Evolutionary conservation across 208 protist genomes (phyloP).

Genomic region (Kentomonas sorsogonicus): DNA sequence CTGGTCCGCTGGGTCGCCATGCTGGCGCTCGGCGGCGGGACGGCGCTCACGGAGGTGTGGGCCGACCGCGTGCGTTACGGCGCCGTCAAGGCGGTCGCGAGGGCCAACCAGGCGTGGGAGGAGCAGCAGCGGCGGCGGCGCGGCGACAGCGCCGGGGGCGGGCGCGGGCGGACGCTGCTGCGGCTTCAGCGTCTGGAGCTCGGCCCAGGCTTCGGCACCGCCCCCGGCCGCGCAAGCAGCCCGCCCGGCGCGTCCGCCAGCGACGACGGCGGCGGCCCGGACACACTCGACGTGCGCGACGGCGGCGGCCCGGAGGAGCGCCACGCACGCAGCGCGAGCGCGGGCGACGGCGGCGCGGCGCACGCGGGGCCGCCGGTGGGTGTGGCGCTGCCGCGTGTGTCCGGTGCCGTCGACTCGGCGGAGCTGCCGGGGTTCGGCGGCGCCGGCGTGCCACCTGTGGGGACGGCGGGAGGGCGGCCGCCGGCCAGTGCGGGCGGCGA

Average conservation of each 20-base stretch:
- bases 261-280: not conserved
- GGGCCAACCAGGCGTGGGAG: constrained; percentile 10
- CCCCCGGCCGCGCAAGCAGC: not conserved
- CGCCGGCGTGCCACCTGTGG: not conserved
- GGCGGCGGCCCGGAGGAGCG: constrained; percentile 1
- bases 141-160: constrained; percentile 10
- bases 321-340: constrained; percentile 7
- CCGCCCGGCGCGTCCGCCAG: not conserved
- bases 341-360: not conserved
- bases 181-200: constrained; percentile 19
- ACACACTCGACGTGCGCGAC: not conserved
- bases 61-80: constrained; percentile 46
- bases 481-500: not conserved
- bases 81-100: constrained; percentile 17
- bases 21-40: constrained; percentile 64
- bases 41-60: constrained; percentile 51
- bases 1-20: constrained; percentile 49
- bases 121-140: constrained; percentile 2
- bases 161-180: constrained; percentile 15
- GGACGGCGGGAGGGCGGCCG: not conserved
- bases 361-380: constrained; percentile 26
- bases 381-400: constrained; percentile 56
- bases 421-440: constrained; percentile 14
- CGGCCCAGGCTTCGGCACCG: constrained; percentile 15
- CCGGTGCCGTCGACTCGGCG: constrained; percentile 50